Conservation (phyloP, 352 stramenopile genomes). For the Pythium graminicola region DNA sequence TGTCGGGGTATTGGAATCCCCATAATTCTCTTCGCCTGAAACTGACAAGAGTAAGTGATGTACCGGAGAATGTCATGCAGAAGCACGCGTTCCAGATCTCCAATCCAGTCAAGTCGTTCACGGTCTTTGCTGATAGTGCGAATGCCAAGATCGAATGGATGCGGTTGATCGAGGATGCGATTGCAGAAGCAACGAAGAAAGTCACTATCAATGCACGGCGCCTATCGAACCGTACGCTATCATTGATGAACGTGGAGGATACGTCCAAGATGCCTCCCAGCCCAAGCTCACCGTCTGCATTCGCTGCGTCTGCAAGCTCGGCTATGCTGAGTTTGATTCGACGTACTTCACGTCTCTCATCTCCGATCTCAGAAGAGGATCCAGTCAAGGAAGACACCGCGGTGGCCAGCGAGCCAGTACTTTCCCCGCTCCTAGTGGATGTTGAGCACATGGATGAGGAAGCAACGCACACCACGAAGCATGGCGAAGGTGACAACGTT, state of each 20-base stretch:
- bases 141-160: slow-evolving; percentile 76
- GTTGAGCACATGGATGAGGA: neutral
- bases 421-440: slow-evolving; percentile 1
- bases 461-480: neutral
- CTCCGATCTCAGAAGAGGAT: slow-evolving; percentile 23
- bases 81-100: slow-evolving; percentile 83
- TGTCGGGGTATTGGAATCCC: slow-evolving; percentile 77
- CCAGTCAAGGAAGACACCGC: neutral
- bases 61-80: slow-evolving; percentile 56
- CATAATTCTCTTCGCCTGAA: slow-evolving; percentile 83
- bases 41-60: slow-evolving; percentile 71
- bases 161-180: slow-evolving; percentile 68
- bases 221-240: slow-evolving; percentile 35
- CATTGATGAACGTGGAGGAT: neutral
- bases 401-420: neutral
- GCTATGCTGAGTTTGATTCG: slow-evolving; percentile 53
- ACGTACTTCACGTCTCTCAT: slow-evolving; percentile 39
- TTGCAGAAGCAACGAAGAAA: slow-evolving; percentile 67
- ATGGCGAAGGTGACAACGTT: neutral
- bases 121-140: slow-evolving; percentile 67
- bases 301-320: slow-evolving; percentile 22
- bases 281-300: slow-evolving; percentile 4
- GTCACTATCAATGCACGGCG: slow-evolving; percentile 61
- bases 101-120: slow-evolving; percentile 81
- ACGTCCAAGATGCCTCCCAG: neutral